Conservation (phyloP, 1,284 basidiomycete species). For the Lignosus rhinocerotis region DNA sequence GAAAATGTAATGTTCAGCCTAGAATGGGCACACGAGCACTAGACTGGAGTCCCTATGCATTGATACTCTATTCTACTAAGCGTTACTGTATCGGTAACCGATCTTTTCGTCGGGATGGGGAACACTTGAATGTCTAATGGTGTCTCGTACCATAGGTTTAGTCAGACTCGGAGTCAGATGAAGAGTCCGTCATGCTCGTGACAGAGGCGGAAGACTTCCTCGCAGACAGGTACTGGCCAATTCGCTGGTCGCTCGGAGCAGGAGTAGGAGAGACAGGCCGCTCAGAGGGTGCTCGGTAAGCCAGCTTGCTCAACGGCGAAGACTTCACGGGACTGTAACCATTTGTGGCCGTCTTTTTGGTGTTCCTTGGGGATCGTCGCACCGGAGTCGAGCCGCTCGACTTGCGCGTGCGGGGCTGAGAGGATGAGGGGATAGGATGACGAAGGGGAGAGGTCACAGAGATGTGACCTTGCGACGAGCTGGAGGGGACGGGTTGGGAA, state of each 20-base stretch:
- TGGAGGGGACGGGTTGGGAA: background rate
- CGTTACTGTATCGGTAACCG: too few relatives aligned
- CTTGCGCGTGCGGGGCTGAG: background rate
- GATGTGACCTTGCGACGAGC: background rate
- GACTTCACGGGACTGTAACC: conserved; percentile 7
- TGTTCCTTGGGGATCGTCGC: background rate
- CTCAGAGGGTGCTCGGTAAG: conserved; percentile 4
- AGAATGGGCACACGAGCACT: too few relatives aligned
- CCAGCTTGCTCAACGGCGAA: conserved; percentile 16
- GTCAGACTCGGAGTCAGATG: background rate
- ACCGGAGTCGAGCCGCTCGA: background rate
- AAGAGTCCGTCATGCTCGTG: background rate
- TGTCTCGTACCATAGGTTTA: background rate
- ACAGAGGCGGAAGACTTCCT: conserved; percentile 3
- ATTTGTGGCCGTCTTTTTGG: conserved; percentile 8
- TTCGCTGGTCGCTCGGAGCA: too few relatives aligned
- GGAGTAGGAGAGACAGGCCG: background rate
- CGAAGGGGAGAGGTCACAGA: background rate
- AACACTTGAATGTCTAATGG: too few relatives aligned
- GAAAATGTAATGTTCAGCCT: too few relatives aligned
- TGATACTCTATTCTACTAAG: too few relatives aligned
- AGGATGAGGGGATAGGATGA: background rate
- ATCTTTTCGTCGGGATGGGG: too few relatives aligned
- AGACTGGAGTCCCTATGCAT: background rate
- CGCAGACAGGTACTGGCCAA: background rate